Conservation (phyloP, 1,284 basidiomycete species). For the Apiotrichum montevideense region DNA sequence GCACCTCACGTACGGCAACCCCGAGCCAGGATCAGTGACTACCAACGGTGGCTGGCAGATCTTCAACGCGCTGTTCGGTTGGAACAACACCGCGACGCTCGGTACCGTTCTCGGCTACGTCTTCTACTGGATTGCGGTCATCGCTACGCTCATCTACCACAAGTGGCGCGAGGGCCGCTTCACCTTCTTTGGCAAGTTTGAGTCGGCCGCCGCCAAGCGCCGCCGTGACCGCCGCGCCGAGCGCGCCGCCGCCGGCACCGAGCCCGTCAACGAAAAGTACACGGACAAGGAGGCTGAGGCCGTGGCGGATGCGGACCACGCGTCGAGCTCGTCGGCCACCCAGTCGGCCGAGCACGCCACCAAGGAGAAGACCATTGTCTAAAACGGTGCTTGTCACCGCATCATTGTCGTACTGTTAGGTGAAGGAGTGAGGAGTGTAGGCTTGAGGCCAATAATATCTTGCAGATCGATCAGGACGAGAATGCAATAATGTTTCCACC, state of each 20-base stretch:
- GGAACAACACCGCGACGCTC: constrained; percentile 51
- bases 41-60: constrained; percentile 46
- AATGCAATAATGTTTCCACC: too few species aligned
- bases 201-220: not conserved
- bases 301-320: not conserved
- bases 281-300: not conserved
- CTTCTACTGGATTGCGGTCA: constrained; percentile 72
- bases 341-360: not conserved
- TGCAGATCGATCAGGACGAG: too few species aligned
- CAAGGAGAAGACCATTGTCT: not conserved
- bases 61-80: constrained; percentile 47
- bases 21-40: constrained; percentile 52
- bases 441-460: too few species aligned
- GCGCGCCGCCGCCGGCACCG: not conserved
- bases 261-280: not conserved
- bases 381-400: not conserved
- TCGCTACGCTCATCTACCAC: constrained; percentile 59
- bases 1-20: constrained; percentile 67
- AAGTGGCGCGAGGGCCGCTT: constrained; percentile 57
- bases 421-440: too few species aligned
- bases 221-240: not conserved
- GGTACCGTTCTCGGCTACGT: constrained; percentile 67
- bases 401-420: too few species aligned
- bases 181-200: constrained; percentile 35
- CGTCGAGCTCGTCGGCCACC: not conserved